Base-by-base conservation (phyloP, 2,329 filamentous ascomycete genomes). In the Dendryphion nanum region DNA sequence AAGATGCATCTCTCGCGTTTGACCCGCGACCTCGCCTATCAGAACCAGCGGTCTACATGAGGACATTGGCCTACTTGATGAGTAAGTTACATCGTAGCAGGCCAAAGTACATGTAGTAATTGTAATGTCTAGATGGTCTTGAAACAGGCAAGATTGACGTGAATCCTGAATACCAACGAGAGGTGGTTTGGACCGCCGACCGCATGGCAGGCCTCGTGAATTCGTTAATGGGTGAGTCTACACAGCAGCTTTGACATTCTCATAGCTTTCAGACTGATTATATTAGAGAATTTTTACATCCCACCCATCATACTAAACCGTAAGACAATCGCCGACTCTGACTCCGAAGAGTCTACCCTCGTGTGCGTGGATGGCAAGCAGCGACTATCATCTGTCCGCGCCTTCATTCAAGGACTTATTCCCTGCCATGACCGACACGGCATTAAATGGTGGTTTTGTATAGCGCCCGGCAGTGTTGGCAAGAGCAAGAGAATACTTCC, bases 321-420 rank as follows among this genome's bases (percentile, higher is more conserved):
- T 30, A 53, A 59, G 32, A 38, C 43, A 30, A 33, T 39, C 18
- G 13, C 19, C 19, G 39, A 51, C 33, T 49, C 39, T 13, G 41
- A 39, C 30, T 44, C 42, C 18, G 31, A 45, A 14, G 47, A 42
- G 20, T 50, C 55, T 33, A 51, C 40, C 12, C 56, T 68, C 8
- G 59, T 69, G 14, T 73, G 70, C 41, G 64, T 74, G 6, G 70
- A 74, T 50, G 72, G 72, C 4, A 74, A 75, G 50, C 71, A 75
- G 46, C 66, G 72, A 12, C 51, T 75, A 4, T 68, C 70, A 2
- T 73, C 71, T 2, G 55, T 75, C 13, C 49, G 54, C 12, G 68
- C 66, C 14, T 75, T 75, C 34, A 62, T 73, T 43, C 62, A 59
- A 16, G 72, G 72, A 2, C 48, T 65, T 17, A 70, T 75, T 29